Base-by-base conservation (phyloP, 306 rosid species). In the Myrica gale region DNA sequence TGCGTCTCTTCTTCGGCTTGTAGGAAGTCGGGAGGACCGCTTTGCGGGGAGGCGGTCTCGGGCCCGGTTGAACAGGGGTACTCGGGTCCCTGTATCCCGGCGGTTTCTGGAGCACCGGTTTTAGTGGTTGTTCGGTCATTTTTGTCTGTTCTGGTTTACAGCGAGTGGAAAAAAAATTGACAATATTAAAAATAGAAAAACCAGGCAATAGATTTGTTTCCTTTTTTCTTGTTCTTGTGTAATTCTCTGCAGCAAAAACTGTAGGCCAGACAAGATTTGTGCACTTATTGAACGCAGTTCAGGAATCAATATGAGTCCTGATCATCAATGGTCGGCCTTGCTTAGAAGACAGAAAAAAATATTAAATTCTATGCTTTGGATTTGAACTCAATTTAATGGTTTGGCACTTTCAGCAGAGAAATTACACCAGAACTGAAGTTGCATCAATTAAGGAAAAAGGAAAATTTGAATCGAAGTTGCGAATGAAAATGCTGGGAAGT, bases 61-160 rank as follows among this genome's bases (percentile, higher is more conserved):
- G 55, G 48, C 57, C 17, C 19, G 79, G 80, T 26, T 2, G 55
- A 16, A 20, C 46, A 1, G 86, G 68, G 5, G 11, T 5, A 37
- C 1, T 47, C 13, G 88, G 85, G 77, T 82, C 86, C 52, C 69
- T 79, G 65, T 81, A 87, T 3, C 93, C 95, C 3, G 98, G 98
- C 8, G 98, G 98, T 63, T 88, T 92, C 80, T 87, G 87, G 61
- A 94, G 89, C 0, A 56, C 66, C 1, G 89, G 92, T 26, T 79
- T 86, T 10, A 0, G 71, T 16, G 88, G 73, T 62, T 73, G 57
- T 42, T 78, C 76, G 7, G 82, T 76, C 98, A 89, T 90, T 44
- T 41, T 48, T 63, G 7, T 42, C 13, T 19, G 58, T 53, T 53
- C 8, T 53, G 58, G 58, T 53, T 53, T 57, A 8, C 63, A 21